phyloP scores from a whole-genome alignment of 306 rosid genomes.

The Vigna angularis region DNA sequence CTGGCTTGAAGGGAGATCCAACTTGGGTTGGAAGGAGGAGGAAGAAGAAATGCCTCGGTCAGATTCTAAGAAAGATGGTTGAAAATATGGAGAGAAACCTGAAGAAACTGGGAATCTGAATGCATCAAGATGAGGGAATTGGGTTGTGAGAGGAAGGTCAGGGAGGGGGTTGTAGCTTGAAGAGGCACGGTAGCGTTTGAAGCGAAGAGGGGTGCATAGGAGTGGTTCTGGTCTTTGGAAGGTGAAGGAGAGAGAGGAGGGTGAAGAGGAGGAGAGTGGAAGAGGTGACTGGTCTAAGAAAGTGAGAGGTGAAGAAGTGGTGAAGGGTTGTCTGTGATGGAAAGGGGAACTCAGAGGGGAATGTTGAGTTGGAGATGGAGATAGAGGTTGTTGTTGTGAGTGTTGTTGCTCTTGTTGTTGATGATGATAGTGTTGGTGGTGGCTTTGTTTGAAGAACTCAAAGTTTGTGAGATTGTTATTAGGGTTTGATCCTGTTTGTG shows the following conservation, averaged over 20 bases:
- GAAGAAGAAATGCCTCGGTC: conserved; percentile 39
- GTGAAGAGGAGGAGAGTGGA: conserved; percentile 38
- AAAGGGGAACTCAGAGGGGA: conserved; percentile 64
- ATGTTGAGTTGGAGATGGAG: conserved; percentile 46
- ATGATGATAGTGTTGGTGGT: not conserved
- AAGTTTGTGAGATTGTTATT: conserved; percentile 38
- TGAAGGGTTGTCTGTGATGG: conserved; percentile 33
- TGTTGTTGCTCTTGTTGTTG: conserved; percentile 38
- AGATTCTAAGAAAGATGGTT: conserved; percentile 52
- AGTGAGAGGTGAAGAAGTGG: conserved; percentile 39
- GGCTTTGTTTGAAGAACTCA: conserved; percentile 48
- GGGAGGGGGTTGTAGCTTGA: not conserved
- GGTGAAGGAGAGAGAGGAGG: conserved; percentile 57
- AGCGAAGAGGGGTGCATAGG: conserved; percentile 50
- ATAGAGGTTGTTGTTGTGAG: conserved; percentile 12
- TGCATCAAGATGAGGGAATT: conserved; percentile 42
- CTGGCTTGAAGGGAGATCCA: conserved; percentile 81
- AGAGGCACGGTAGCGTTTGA: conserved; percentile 55
- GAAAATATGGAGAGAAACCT: conserved; percentile 46
- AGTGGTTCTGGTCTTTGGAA: conserved; percentile 71
- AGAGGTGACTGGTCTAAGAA: conserved; percentile 38
- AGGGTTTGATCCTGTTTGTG: conserved; percentile 46
- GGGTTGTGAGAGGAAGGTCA: conserved; percentile 13
- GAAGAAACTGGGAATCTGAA: conserved; percentile 62
- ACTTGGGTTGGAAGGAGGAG: conserved; percentile 43